Percentiles rank a stretch among this genome's conserved stretches.
These are phyloP conservation scores for Plantago coronopus DNA, from an alignment of 305 asterid species.

Conservation along the genomic window DNA sequence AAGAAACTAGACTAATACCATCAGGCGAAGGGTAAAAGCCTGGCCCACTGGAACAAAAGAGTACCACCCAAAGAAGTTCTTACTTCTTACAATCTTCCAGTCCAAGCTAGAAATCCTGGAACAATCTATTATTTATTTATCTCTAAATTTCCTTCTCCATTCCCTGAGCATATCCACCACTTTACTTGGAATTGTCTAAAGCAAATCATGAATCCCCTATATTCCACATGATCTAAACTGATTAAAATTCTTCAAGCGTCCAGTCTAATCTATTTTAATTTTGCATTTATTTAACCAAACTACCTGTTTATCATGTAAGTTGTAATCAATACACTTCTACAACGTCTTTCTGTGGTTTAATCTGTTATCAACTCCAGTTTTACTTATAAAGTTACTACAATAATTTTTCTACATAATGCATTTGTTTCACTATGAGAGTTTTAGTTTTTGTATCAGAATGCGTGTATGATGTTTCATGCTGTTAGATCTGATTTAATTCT, in stretches of 20 bases:
- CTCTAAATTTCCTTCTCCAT: background rate
- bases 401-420: background rate
- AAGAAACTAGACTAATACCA: background rate
- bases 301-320: background rate
- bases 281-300: too few species aligned
- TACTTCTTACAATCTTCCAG: background rate
- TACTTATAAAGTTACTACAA: background rate
- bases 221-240: too few species aligned
- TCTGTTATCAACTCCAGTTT: background rate
- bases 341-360: background rate
- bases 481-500: conserved; percentile 11
- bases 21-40: background rate
- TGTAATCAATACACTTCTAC: background rate
- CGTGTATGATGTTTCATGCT: conserved; percentile 18
- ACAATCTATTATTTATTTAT: background rate
- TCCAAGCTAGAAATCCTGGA: too few species aligned
- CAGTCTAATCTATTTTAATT: background rate
- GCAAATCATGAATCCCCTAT: background rate
- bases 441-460: background rate
- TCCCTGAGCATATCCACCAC: background rate
- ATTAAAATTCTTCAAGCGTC: background rate
- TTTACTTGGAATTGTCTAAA: too few species aligned
- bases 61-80: background rate
- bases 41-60: background rate
- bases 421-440: conserved; percentile 3